A percentile compares a stretch with the other conserved stretches of the same genome.
Conservation (phyloP, 2,329 filamentous ascomycete genomes). For the Trichoderma asperellum region DNA sequence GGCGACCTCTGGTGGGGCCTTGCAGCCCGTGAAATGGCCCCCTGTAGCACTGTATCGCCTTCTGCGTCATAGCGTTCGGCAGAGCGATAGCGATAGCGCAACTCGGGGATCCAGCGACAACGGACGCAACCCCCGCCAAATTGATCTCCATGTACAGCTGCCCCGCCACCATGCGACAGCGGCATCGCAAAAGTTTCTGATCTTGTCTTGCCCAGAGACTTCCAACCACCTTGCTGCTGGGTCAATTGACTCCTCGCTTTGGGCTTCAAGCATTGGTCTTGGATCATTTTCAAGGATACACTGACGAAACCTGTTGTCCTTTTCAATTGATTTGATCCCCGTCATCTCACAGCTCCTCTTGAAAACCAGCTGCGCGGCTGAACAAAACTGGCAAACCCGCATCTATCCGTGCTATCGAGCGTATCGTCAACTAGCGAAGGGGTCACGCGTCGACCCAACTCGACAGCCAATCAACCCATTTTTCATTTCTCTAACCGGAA, state of each 20-base stretch:
- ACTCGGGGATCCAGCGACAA: conserved; percentile 20
- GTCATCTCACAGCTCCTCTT: neutral
- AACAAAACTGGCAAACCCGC: neutral
- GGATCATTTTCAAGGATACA: neutral
- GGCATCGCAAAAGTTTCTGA: conserved; percentile 21
- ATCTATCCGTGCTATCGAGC: neutral
- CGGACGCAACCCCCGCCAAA: conserved; percentile 29
- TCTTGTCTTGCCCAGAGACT: neutral
- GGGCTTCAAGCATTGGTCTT: neutral
- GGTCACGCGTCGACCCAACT: neutral
- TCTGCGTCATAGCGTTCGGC: conserved; percentile 24
- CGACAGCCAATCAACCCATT: neutral
- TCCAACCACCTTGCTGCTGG: neutral
- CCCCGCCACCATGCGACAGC: conserved; percentile 23
- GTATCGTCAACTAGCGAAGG: neutral
- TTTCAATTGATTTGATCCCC: neutral
- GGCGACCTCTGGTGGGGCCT: neutral
- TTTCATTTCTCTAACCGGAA: neutral
- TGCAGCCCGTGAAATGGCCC: neutral
- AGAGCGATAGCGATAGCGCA: conserved; percentile 13
- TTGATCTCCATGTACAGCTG: neutral
- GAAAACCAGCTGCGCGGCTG: neutral
- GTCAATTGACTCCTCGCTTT: conserved; percentile 1
- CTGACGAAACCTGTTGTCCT: neutral
- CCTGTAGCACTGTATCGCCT: conserved; percentile 13